A percentile compares a stretch with the other conserved stretches of the same genome.
Evolutionary conservation across 768 basidiomycete genomes (phyloP).

Genomic region (Lanmaoa rubissima): DNA sequence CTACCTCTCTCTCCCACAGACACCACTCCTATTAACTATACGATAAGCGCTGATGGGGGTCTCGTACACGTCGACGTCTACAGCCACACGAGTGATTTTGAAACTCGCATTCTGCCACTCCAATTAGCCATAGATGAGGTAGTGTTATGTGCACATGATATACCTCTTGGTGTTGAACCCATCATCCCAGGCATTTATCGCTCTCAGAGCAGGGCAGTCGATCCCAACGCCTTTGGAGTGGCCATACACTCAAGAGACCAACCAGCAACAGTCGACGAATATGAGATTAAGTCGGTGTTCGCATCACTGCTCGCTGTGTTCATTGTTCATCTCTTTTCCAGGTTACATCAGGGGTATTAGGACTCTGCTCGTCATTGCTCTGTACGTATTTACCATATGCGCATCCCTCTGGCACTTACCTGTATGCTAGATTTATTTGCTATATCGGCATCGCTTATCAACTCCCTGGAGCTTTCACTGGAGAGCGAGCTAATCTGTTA

Average conservation of each 20-base stretch:
- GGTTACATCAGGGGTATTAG: conserved; percentile 64
- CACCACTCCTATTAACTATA: conserved; percentile 55
- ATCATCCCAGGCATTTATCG: conserved; percentile 60
- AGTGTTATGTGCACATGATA: background rate
- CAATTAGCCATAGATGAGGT: conserved; percentile 79
- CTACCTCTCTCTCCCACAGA: conserved; percentile 43
- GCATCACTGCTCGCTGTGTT: background rate
- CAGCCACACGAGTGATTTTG: conserved; percentile 65
- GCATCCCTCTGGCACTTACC: background rate
- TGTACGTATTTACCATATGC: conserved; percentile 41
- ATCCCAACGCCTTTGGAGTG: conserved; percentile 64
- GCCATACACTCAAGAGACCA: conserved; percentile 69
- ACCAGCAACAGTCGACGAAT: conserved; percentile 54
- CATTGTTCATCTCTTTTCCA: conserved; percentile 23
- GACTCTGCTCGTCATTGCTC: conserved; percentile 60
- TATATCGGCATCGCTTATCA: conserved; percentile 78
- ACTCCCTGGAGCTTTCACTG: conserved; percentile 65
- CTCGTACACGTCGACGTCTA: conserved; percentile 63
- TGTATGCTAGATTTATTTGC: conserved; percentile 52
- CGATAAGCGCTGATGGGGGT: conserved; percentile 65
- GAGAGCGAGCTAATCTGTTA: conserved; percentile 61
- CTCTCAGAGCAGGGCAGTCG: conserved; percentile 56
- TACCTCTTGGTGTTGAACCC: background rate
- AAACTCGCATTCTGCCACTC: conserved; percentile 63
- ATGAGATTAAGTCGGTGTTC: conserved; percentile 54